Evolutionary conservation across 495 filamentous ascomycete species (phyloP).

Genomic region (Staphylotrichum tortipilum): DNA sequence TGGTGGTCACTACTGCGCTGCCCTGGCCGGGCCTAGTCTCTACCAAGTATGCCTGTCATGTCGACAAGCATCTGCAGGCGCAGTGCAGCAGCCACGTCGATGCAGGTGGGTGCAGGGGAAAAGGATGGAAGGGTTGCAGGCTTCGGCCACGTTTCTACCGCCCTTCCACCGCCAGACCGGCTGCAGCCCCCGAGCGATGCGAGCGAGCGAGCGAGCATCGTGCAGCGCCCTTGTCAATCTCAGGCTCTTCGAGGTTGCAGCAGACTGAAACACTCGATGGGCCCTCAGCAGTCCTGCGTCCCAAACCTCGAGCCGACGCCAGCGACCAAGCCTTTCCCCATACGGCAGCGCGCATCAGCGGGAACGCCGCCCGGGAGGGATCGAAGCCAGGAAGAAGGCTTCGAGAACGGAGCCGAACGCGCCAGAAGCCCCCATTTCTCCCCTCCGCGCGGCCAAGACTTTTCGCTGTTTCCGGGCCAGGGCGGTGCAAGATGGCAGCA

Average conservation of each 20-base stretch:
- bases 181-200: too few species aligned
- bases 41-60: too few species aligned
- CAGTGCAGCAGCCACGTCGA: too few species aligned
- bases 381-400: not conserved
- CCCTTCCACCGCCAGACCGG: too few species aligned
- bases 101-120: too few species aligned
- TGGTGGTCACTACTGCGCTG: too few species aligned
- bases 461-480: too few species aligned
- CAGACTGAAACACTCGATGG: constrained; percentile 4
- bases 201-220: not conserved
- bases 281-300: not conserved
- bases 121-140: too few species aligned
- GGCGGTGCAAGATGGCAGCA: too few species aligned
- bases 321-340: not conserved
- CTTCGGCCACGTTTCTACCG: not conserved
- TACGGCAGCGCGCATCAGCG: constrained; percentile 2
- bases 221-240: constrained; percentile 1
- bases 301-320: not conserved
- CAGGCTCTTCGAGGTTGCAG: not conserved
- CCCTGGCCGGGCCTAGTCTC: too few species aligned
- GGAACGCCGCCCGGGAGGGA: not conserved
- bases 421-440: too few species aligned
- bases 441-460: not conserved
- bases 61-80: too few species aligned
- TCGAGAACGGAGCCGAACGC: not conserved